phyloP scores from a whole-genome alignment of 495 filamentous ascomycete species.

The Parachaetomium inaequale region DNA sequence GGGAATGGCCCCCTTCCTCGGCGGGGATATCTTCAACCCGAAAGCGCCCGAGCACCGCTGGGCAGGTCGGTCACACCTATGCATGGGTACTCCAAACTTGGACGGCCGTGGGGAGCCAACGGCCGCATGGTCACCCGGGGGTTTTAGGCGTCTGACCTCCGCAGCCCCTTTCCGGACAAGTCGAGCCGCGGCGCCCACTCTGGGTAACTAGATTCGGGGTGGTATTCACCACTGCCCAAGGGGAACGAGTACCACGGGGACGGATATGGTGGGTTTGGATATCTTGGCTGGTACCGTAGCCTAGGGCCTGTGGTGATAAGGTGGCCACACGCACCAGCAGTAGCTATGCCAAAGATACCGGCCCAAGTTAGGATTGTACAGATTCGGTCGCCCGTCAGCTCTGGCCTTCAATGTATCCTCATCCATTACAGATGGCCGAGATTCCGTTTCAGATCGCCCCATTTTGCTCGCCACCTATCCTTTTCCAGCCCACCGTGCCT shows the following conservation, averaged over 20 bases:
- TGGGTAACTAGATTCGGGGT: too few relatives aligned
- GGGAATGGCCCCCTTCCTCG: too few relatives aligned
- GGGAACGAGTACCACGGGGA: neutral
- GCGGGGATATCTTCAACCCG: too few relatives aligned
- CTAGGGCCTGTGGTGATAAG: neutral
- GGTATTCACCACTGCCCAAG: neutral
- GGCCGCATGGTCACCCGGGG: too few relatives aligned
- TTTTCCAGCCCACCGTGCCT: neutral
- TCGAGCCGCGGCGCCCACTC: too few relatives aligned
- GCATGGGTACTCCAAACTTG: too few relatives aligned
- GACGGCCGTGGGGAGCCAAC: too few relatives aligned
- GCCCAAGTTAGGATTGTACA: neutral
- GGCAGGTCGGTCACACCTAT: too few relatives aligned
- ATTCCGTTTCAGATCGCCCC: neutral
- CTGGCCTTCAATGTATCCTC: neutral
- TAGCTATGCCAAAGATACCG: neutral
- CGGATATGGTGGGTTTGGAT: neutral
- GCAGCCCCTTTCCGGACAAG: too few relatives aligned
- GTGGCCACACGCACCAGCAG: too few relatives aligned
- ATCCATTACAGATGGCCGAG: neutral
- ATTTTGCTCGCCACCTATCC: neutral
- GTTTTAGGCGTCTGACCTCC: too few relatives aligned
- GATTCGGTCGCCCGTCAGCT: neutral
- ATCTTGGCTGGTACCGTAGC: neutral
- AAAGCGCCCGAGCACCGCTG: too few relatives aligned